phyloP scores from a whole-genome alignment of 768 basidiomycete species.

The Suillus placidus region DNA sequence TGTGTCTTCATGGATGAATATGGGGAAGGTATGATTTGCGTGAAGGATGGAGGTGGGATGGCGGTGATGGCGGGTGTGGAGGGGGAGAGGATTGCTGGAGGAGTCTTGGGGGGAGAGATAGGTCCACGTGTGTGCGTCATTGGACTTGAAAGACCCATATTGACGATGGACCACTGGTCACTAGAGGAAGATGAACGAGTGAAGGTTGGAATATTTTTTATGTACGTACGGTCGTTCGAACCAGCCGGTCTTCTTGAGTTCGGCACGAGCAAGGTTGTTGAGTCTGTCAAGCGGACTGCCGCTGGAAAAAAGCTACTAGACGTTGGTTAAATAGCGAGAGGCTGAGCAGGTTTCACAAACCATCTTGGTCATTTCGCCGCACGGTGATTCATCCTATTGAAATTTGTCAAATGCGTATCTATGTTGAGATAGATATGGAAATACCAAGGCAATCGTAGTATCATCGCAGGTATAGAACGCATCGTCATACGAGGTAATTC shows the following conservation, averaged over 20 bases:
- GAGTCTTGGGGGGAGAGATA: slow-evolving; percentile 15
- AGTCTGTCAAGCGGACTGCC: slow-evolving; percentile 34
- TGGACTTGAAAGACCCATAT: slow-evolving; percentile 24
- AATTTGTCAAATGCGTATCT: slow-evolving; percentile 14
- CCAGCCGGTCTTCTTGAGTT: slow-evolving; percentile 35
- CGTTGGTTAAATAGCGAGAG: slow-evolving; percentile 13
- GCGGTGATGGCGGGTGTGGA: background rate
- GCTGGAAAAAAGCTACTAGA: slow-evolving; percentile 20
- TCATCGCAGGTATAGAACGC: slow-evolving; percentile 11
- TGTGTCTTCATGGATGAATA: background rate
- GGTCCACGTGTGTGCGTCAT: background rate
- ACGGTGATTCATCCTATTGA: slow-evolving; percentile 10
- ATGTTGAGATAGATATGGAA: slow-evolving; percentile 3
- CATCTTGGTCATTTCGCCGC: slow-evolving; percentile 28
- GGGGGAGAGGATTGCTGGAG: background rate
- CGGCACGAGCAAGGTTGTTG: slow-evolving; percentile 29
- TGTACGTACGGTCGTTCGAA: slow-evolving; percentile 30
- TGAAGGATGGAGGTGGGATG: background rate
- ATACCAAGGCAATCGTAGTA: slow-evolving; percentile 20
- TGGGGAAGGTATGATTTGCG: slow-evolving; percentile 11
- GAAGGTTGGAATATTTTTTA: accelerated
- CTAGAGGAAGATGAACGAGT: slow-evolving; percentile 14
- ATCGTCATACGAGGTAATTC: slow-evolving; percentile 3
- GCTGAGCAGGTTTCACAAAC: slow-evolving; percentile 16
- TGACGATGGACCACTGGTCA: slow-evolving; percentile 32